A percentile compares a stretch with the other conserved stretches of the same genome.
These are phyloP conservation scores for Mortierella sp. DNA, from an alignment of 371 early-diverging fungal genomes.

Conservation along the genomic window DNA sequence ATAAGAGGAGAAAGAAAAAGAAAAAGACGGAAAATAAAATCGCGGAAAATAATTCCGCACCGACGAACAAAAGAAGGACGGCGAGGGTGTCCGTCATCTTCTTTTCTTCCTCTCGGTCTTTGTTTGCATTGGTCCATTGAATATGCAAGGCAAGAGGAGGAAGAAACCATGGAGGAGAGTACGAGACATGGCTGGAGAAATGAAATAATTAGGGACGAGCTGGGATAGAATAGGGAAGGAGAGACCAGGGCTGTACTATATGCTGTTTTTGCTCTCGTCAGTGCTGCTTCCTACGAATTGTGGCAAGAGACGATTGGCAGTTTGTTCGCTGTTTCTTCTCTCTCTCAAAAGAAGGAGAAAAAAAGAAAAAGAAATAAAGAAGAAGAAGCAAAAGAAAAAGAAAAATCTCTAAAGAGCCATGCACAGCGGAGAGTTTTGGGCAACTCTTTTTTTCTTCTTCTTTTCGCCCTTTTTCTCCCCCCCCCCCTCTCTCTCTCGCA, in stretches of 20 bases:
- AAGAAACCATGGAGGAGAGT: not conserved
- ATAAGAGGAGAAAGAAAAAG: not conserved
- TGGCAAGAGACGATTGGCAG: not conserved
- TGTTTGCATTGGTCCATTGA: not conserved
- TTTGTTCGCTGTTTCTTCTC: not conserved
- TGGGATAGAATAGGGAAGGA: not conserved
- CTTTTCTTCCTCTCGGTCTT: not conserved
- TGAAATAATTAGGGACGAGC: not conserved
- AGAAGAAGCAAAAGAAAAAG: not conserved
- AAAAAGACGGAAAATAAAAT: not conserved
- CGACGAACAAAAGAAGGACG: not conserved
- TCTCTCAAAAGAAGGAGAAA: not conserved
- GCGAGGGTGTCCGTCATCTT: not conserved
- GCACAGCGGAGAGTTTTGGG: not conserved
- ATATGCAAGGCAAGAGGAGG: not conserved
- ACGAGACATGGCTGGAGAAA: not conserved
- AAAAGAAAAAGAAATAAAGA: not conserved
- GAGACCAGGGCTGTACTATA: not conserved
- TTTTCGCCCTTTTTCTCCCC: not conserved
- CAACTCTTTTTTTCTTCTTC: not conserved
- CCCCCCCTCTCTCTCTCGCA: too few relatives aligned
- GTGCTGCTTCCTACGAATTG: not conserved
- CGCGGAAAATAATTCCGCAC: not conserved
- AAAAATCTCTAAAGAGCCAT: not conserved
- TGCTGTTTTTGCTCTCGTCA: too few relatives aligned